A percentile compares a stretch with the other conserved stretches of the same genome.
These are phyloP conservation scores for Leucocoprinus leucothites DNA, from an alignment of 768 basidiomycete species.

Conservation along the genomic window DNA sequence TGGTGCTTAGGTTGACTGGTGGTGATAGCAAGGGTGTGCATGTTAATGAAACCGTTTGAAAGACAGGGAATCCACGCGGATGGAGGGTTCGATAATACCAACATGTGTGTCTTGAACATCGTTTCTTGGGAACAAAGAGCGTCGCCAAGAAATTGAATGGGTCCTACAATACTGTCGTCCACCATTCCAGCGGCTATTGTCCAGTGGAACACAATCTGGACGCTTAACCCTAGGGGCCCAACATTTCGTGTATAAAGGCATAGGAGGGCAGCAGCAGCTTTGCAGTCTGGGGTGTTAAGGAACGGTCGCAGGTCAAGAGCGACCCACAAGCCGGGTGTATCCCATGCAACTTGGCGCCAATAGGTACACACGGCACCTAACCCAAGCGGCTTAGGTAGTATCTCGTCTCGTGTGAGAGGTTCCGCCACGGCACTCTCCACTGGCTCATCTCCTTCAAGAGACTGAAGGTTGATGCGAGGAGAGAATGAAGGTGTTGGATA, in stretches of 20 bases:
- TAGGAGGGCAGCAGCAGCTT: neutral
- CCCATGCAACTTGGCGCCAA: constrained; percentile 6
- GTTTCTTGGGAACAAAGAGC: neutral
- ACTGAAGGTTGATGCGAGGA: neutral
- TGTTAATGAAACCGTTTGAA: neutral
- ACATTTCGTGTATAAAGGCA: neutral
- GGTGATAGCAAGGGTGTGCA: neutral
- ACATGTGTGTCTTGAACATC: neutral
- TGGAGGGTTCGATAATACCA: neutral
- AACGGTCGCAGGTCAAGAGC: neutral
- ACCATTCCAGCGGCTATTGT: neutral
- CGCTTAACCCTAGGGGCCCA: neutral
- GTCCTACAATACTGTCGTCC: neutral
- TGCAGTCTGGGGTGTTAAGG: neutral
- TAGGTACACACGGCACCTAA: neutral
- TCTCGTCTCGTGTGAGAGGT: neutral
- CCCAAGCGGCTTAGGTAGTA: neutral
- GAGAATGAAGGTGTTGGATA: neutral
- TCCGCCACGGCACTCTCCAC: neutral
- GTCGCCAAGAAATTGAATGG: neutral
- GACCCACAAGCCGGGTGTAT: neutral
- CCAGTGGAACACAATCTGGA: neutral
- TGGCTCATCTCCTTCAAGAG: neutral
- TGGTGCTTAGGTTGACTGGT: neutral
- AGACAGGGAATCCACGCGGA: neutral